phyloP scores from a whole-genome alignment of 805 yeast genomes.

The Candida taoyuanica region DNA sequence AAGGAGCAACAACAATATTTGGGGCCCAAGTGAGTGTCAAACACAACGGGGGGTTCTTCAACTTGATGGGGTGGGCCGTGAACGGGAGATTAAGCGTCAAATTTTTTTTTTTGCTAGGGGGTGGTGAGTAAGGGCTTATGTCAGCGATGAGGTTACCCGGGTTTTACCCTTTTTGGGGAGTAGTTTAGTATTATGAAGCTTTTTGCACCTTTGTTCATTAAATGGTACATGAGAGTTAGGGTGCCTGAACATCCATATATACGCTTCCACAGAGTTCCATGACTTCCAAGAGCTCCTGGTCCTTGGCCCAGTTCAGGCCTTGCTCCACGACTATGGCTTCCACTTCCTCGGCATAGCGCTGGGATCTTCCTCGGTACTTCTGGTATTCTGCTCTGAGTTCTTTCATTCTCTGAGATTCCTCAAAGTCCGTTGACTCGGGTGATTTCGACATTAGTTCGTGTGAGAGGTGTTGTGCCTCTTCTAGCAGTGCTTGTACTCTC shows the following conservation, averaged over 20 bases:
- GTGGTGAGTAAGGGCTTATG: conserved; percentile 1
- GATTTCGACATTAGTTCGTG: too few relatives aligned
- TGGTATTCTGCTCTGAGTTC: conserved; percentile 4
- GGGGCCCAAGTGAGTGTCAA: conserved; percentile 9
- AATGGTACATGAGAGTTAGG: too few relatives aligned
- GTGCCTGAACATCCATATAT: background rate
- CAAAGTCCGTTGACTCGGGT: too few relatives aligned
- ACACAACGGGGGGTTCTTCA: conserved; percentile 14
- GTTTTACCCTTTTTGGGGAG: background rate
- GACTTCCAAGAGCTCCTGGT: conserved; percentile 27
- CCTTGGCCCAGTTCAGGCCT: conserved; percentile 31
- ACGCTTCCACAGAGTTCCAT: conserved; percentile 18
- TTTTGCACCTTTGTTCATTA: too few relatives aligned
- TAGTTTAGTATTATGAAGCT: too few relatives aligned
- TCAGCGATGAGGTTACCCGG: conserved; percentile 10
- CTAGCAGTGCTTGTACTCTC: background rate
- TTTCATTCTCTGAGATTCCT: background rate
- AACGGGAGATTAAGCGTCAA: background rate
- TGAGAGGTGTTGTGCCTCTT: background rate
- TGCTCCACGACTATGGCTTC: conserved; percentile 31
- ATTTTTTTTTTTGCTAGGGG: background rate
- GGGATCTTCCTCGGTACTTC: conserved; percentile 6
- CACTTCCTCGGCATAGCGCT: conserved; percentile 19
- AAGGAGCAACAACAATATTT: background rate
- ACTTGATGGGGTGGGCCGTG: background rate